Evolutionary conservation across 805 yeast genomes (phyloP).

Genomic region (Lipomyces sp.): DNA sequence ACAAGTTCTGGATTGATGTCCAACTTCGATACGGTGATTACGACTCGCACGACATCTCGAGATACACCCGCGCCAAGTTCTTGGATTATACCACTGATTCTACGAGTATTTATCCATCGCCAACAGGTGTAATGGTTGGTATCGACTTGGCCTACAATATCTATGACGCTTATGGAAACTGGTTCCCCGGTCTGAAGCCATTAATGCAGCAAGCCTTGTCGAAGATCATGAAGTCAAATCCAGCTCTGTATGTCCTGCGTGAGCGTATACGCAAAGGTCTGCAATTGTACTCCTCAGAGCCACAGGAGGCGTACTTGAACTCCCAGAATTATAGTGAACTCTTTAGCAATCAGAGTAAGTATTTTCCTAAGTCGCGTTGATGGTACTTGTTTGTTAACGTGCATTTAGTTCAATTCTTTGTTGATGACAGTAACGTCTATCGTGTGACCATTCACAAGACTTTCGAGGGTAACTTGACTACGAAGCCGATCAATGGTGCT

Average conservation of each 20-base stretch:
- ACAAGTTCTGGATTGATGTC: constrained; percentile 90
- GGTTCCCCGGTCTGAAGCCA: constrained; percentile 95
- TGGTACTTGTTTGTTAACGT: not conserved
- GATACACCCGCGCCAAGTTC: constrained; percentile 91
- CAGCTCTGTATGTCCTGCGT: constrained; percentile 86
- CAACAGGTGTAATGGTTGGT: constrained; percentile 89
- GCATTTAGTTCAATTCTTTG: constrained; percentile 63
- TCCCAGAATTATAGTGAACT: constrained; percentile 89
- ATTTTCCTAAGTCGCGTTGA: not conserved
- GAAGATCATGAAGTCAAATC: constrained; percentile 92
- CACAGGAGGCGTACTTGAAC: constrained; percentile 87
- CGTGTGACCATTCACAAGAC: constrained; percentile 91
- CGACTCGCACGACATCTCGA: constrained; percentile 94
- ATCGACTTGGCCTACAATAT: constrained; percentile 93
- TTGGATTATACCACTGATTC: constrained; percentile 91
- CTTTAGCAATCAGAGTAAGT: constrained; percentile 68
- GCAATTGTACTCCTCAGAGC: constrained; percentile 90
- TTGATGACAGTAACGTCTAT: constrained; percentile 94
- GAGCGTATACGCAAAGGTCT: constrained; percentile 94
- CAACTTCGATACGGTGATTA: constrained; percentile 96
- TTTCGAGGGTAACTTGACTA: constrained; percentile 87
- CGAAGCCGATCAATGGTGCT: constrained; percentile 93
- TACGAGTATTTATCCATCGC: constrained; percentile 83
- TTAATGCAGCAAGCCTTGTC: constrained; percentile 89
- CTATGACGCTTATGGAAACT: constrained; percentile 95